Conservation (phyloP, 192 early-diverging fungal genomes). For the Podila minutissima region DNA sequence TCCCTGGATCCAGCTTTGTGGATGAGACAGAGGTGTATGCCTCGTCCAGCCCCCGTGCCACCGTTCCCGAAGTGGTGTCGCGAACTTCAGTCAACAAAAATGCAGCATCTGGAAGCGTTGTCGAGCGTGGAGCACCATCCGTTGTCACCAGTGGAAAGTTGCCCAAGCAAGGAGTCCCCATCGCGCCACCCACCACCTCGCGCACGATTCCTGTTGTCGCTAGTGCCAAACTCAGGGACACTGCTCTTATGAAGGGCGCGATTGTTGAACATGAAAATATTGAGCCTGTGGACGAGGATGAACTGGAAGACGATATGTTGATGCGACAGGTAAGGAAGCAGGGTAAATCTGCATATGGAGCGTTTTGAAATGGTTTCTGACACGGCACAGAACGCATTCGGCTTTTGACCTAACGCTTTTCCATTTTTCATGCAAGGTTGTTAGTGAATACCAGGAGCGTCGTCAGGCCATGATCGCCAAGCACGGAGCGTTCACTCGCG, state of each 20-base stretch:
- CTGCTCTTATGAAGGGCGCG: slow-evolving; percentile 51
- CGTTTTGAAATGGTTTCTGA: neutral
- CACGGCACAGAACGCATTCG: too few species aligned
- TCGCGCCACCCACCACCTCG: neutral
- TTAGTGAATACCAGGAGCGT: slow-evolving; percentile 50
- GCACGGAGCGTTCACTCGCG: slow-evolving; percentile 30
- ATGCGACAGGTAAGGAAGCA: slow-evolving; percentile 49
- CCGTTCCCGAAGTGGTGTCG: slow-evolving; percentile 9
- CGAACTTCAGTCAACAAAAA: neutral
- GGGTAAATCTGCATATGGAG: neutral
- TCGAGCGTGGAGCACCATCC: neutral
- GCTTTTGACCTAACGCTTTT: too few species aligned
- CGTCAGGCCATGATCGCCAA: slow-evolving; percentile 49
- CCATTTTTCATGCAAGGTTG: slow-evolving; percentile 18
- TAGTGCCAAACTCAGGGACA: slow-evolving; percentile 47
- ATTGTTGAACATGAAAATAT: slow-evolving; percentile 56
- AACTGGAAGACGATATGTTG: slow-evolving; percentile 61
- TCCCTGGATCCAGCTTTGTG: slow-evolving; percentile 14
- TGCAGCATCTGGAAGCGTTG: neutral
- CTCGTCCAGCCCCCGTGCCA: neutral
- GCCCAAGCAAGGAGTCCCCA: slow-evolving; percentile 3
- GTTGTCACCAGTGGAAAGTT: neutral
- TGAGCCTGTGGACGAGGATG: slow-evolving; percentile 56
- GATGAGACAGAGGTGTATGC: neutral
- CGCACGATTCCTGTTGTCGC: slow-evolving; percentile 15